These are phyloP conservation scores for Petunia axillaris DNA, from an alignment of 257 asterid species.

Conservation along the genomic window DNA sequence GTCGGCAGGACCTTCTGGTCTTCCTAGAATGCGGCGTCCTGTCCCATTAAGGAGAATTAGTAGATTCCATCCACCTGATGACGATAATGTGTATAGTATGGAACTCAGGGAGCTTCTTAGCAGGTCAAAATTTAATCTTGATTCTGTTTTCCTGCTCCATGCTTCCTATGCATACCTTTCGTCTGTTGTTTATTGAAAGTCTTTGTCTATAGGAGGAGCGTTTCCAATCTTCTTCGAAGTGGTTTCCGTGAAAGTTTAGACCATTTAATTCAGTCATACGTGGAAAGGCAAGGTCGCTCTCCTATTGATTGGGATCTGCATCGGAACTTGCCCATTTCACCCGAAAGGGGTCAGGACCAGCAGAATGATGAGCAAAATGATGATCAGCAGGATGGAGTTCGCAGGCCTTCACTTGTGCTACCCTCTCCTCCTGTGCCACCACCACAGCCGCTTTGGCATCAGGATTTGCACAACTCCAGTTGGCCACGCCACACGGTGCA, in stretches of 20 bases:
- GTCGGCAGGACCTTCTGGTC: constrained; percentile 78
- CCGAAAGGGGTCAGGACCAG: constrained; percentile 61
- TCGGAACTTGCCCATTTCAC: constrained; percentile 71
- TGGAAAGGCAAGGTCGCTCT: constrained; percentile 73
- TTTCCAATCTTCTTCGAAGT: constrained; percentile 90
- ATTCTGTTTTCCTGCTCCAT: constrained; percentile 4
- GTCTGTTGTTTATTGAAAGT: constrained; percentile 24
- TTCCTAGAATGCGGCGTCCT: constrained; percentile 73
- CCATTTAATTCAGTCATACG: constrained; percentile 85
- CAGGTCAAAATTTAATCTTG: constrained; percentile 52
- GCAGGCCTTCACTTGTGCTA: constrained; percentile 66
- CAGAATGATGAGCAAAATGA: constrained; percentile 60
- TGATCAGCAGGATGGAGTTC: constrained; percentile 57
- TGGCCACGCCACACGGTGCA: constrained; percentile 84
- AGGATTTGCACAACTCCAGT: constrained; percentile 70
- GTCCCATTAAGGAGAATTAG: constrained; percentile 55
- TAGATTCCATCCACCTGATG: constrained; percentile 92
- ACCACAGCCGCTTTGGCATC: constrained; percentile 93
- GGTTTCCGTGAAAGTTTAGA: constrained; percentile 94
- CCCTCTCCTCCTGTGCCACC: constrained; percentile 92
- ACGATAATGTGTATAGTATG: constrained; percentile 92
- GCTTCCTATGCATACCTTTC: background rate
- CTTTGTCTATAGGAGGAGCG: constrained; percentile 76
- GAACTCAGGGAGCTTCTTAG: constrained; percentile 96
- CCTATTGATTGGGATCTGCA: constrained; percentile 88